Conservation (phyloP, 768 basidiomycete genomes). For the Coprinellus micaceus region DNA sequence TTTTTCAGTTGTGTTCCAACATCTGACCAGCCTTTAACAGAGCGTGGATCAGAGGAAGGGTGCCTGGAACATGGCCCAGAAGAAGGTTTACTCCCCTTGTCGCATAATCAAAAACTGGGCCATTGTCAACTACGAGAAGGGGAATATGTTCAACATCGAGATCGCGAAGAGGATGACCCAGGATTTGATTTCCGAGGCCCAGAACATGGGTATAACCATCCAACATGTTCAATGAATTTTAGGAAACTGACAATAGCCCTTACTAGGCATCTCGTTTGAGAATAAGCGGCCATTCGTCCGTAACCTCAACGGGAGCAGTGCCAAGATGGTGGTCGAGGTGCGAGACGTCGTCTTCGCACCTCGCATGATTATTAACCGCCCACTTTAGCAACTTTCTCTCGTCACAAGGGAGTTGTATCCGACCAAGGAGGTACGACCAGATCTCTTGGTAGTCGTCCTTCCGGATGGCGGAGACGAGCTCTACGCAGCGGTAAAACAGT, state of each 20-base stretch:
- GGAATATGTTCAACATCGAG: slow-evolving; percentile 46
- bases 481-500: slow-evolving; percentile 14
- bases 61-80: slow-evolving; percentile 80
- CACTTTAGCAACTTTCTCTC: slow-evolving; percentile 40
- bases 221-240: slow-evolving; percentile 18
- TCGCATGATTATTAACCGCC: too few relatives aligned
- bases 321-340: too few relatives aligned
- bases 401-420: slow-evolving; percentile 45
- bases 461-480: slow-evolving; percentile 11
- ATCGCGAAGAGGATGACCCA: slow-evolving; percentile 46
- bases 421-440: slow-evolving; percentile 40
- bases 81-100: slow-evolving; percentile 53
- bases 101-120: slow-evolving; percentile 55
- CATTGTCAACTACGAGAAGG: slow-evolving; percentile 59
- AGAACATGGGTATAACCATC: slow-evolving; percentile 58
- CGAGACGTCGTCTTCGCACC: too few relatives aligned
- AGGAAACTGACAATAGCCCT: slow-evolving; percentile 37
- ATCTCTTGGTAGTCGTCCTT: slow-evolving; percentile 62
- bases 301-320: too few relatives aligned
- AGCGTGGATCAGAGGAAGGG: slow-evolving; percentile 63
- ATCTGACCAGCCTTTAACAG: too few relatives aligned
- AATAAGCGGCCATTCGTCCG: too few relatives aligned
- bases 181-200: slow-evolving; percentile 46
- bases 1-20: slow-evolving; percentile 23
- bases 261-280: slow-evolving; percentile 54